These are phyloP conservation scores for Chrysochromulina tobinii DNA, from an alignment of 78 protist species.

Conservation along the genomic window DNA sequence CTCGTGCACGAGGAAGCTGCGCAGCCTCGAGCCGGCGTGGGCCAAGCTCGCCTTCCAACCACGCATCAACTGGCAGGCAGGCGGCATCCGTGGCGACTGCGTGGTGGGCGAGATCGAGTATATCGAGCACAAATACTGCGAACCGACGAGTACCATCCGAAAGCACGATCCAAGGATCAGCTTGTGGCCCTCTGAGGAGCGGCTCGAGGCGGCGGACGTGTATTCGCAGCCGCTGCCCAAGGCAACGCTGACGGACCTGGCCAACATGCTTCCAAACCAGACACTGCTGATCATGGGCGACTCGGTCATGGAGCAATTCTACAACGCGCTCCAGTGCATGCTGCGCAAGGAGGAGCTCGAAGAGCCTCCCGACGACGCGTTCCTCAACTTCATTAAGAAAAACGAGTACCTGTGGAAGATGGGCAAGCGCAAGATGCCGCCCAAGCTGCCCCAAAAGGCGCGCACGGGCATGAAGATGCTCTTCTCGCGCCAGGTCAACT, in stretches of 20 bases:
- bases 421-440: conserved; percentile 25
- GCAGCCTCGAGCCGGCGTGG: neutral
- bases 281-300: conserved; percentile 26
- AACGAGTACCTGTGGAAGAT: neutral
- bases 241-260: neutral
- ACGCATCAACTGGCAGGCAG: neutral
- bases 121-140: neutral
- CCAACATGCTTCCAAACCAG: neutral
- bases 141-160: neutral
- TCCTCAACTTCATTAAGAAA: neutral
- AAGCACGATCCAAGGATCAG: too few species aligned
- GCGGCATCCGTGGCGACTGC: conserved; percentile 19
- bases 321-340: conserved; percentile 14
- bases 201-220: neutral
- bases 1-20: neutral
- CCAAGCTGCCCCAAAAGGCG: conserved; percentile 9
- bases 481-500: neutral
- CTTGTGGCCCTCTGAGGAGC: conserved; percentile 4
- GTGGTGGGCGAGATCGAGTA: conserved; percentile 24
- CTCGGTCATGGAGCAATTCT: conserved; percentile 25
- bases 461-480: neutral
- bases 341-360: neutral
- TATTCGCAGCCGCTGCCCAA: neutral
- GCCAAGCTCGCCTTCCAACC: conserved; percentile 1
- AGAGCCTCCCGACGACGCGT: neutral